phyloP scores from a whole-genome alignment of 1,284 basidiomycete genomes.

The Neolentinus lepideus region DNA sequence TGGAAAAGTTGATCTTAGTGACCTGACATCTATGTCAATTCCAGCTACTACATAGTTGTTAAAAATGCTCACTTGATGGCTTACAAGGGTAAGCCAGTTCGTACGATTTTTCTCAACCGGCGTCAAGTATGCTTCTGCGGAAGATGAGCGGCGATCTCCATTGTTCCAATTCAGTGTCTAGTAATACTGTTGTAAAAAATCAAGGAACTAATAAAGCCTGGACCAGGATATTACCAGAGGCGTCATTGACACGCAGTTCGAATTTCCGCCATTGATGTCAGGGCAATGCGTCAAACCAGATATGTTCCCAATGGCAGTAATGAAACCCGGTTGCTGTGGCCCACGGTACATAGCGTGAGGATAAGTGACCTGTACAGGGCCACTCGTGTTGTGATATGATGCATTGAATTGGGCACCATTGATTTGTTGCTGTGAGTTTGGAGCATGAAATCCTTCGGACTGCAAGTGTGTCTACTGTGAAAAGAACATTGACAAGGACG shows the following conservation, averaged over 20 bases:
- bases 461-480: conserved; percentile 20
- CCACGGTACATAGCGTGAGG: conserved; percentile 50
- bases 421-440: conserved; percentile 38
- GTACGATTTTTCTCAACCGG: conserved; percentile 26
- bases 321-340: conserved; percentile 44
- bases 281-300: conserved; percentile 38
- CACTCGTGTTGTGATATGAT: conserved; percentile 43
- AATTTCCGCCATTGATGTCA: conserved; percentile 50
- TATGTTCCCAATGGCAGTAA: conserved; percentile 36
- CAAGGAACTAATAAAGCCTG: neutral
- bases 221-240: conserved; percentile 27
- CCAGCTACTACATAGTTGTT: neutral
- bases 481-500: conserved; percentile 45
- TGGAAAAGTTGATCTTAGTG: conserved; percentile 14
- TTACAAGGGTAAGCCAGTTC: conserved; percentile 29
- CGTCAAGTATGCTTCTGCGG: conserved; percentile 34
- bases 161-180: conserved; percentile 26
- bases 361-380: conserved; percentile 47
- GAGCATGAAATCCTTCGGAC: conserved; percentile 49
- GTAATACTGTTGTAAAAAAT: neutral
- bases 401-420: conserved; percentile 40
- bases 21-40: conserved; percentile 20
- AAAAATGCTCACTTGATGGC: conserved; percentile 17
- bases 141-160: conserved; percentile 27
- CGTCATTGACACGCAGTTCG: conserved; percentile 49